phyloP scores from a whole-genome alignment of 2,329 filamentous ascomycete species.

The Fonsecaea pedrosoi region DNA sequence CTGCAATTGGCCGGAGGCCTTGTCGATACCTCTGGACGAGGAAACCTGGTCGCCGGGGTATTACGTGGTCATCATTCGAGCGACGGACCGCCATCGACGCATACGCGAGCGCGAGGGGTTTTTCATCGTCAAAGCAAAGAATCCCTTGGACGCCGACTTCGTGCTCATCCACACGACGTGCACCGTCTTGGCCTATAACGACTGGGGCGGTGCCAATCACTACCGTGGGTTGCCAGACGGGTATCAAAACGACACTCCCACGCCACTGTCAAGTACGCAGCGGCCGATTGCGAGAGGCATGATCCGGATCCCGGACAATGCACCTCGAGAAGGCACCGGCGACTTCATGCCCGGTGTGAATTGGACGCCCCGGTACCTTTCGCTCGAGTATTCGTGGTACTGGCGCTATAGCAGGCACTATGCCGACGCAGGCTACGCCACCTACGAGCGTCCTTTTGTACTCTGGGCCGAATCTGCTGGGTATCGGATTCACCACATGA shows the following conservation, averaged over 20 bases:
- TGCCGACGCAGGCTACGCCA: conserved; percentile 11
- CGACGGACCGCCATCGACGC: not conserved
- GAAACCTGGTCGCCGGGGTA: conserved; percentile 3
- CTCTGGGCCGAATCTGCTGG: conserved; percentile 3
- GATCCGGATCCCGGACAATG: conserved; percentile 9
- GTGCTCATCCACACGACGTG: conserved; percentile 6
- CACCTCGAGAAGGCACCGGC: conserved; percentile 2
- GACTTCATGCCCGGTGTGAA: not conserved
- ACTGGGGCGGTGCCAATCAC: conserved; percentile 16
- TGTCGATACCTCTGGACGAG: conserved; percentile 7
- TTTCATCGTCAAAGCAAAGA: conserved; percentile 7
- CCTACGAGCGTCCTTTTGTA: conserved; percentile 5
- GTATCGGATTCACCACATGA: conserved; percentile 8
- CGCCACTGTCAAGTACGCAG: conserved; percentile 3
- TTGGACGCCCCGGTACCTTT: not conserved
- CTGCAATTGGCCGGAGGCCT: conserved; percentile 7
- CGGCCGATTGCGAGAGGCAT: conserved; percentile 11
- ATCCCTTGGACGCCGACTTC: conserved; percentile 10
- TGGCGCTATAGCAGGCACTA: conserved; percentile 1
- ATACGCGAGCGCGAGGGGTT: conserved; percentile 10
- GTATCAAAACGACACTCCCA: conserved; percentile 7
- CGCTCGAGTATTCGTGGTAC: conserved; percentile 14
- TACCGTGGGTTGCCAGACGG: conserved; percentile 8
- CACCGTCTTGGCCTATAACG: conserved; percentile 10
- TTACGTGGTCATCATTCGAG: conserved; percentile 9